A percentile compares a stretch with the other conserved stretches of the same genome.
phyloP scores from a whole-genome alignment of 2,329 filamentous ascomycete species.

The Knufia petricola region DNA sequence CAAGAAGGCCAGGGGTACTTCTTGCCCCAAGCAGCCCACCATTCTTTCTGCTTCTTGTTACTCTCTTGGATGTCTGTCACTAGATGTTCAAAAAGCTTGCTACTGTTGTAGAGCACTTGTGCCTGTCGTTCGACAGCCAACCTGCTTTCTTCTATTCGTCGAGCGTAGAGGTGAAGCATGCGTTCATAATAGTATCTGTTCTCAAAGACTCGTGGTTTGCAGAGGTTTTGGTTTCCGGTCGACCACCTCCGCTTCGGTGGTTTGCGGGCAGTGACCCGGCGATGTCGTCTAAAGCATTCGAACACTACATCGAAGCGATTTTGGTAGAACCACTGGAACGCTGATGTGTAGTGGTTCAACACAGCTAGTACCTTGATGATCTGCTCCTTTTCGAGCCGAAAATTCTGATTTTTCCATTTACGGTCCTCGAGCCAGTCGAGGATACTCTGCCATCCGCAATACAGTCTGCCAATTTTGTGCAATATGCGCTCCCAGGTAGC shows the following conservation, averaged over 20 bases:
- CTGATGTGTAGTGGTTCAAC: background rate
- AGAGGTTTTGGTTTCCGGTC: background rate
- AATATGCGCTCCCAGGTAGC: background rate
- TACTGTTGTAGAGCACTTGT: background rate
- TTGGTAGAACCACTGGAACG: background rate
- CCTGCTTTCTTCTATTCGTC: background rate
- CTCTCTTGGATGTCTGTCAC: background rate
- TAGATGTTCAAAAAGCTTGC: background rate
- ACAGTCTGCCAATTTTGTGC: background rate
- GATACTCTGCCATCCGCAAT: background rate
- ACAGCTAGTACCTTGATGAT: background rate
- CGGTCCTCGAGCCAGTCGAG: background rate
- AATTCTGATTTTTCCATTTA: background rate
- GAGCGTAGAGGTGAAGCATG: background rate
- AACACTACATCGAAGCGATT: background rate
- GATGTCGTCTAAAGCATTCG: background rate
- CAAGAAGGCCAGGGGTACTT: slow-evolving; percentile 1
- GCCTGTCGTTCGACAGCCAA: background rate
- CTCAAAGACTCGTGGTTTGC: background rate
- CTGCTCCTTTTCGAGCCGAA: background rate
- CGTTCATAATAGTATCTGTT: background rate
- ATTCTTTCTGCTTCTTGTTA: background rate
- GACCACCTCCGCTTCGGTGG: background rate
- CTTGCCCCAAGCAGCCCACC: background rate
- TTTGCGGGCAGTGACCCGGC: background rate